Percentiles rank a stretch among this genome's conserved stretches.
phyloP scores from a whole-genome alignment of 2,329 filamentous ascomycete species.

The Monilinia polystroma region DNA sequence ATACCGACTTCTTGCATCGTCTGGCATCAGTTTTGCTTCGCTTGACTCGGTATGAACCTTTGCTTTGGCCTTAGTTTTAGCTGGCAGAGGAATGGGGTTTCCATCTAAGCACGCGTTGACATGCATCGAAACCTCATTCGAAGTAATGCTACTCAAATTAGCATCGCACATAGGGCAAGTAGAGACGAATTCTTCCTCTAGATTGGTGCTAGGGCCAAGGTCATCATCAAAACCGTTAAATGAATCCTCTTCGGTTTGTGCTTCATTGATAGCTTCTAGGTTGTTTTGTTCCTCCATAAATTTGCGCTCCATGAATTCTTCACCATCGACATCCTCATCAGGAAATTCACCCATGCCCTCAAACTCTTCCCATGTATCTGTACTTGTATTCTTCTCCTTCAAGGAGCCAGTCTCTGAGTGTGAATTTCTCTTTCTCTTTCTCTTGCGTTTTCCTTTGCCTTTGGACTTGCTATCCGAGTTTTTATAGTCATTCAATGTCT shows the following conservation, averaged over 20 bases:
- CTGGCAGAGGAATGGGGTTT: slow-evolving; percentile 60
- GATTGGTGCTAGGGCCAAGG: slow-evolving; percentile 17
- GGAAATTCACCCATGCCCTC: slow-evolving; percentile 62
- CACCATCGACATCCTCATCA: slow-evolving; percentile 48
- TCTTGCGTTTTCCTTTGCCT: slow-evolving; percentile 10
- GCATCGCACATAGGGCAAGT: slow-evolving; percentile 77
- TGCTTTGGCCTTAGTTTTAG: slow-evolving; percentile 35
- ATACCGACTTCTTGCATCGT: slow-evolving; percentile 48
- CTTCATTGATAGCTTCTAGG: slow-evolving; percentile 57
- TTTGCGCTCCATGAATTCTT: slow-evolving; percentile 63
- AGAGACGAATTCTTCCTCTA: slow-evolving; percentile 29
- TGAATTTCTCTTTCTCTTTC: background rate
- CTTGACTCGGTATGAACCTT: slow-evolving; percentile 27
- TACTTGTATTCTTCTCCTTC: slow-evolving; percentile 52
- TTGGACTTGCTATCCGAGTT: background rate
- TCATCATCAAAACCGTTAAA: slow-evolving; percentile 32
- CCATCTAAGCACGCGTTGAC: slow-evolving; percentile 94
- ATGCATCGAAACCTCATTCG: slow-evolving; percentile 73
- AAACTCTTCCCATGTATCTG: slow-evolving; percentile 53
- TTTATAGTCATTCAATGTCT: background rate
- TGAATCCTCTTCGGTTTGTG: slow-evolving; percentile 36
- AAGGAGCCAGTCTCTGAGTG: slow-evolving; percentile 40
- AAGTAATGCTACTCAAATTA: slow-evolving; percentile 57
- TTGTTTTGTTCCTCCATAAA: slow-evolving; percentile 76
- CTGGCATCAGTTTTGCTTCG: slow-evolving; percentile 33